Percentiles rank a stretch among this genome's conserved stretches.
Evolutionary conservation across 805 yeast species (phyloP).

Genomic region (Schwanniomyces polymorphus): DNA sequence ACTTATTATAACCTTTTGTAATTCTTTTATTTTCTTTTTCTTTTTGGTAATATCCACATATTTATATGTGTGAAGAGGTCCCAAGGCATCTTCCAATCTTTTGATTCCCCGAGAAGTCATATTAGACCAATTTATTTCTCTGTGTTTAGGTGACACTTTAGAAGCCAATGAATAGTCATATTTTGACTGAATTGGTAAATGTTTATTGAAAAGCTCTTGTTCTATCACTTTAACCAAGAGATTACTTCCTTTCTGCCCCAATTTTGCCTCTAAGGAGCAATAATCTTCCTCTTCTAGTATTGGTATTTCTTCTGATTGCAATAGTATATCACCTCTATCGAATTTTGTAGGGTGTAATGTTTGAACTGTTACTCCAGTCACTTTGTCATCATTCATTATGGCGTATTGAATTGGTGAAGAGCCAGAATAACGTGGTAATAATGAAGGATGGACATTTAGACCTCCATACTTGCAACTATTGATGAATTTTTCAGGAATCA

Average conservation of each 20-base stretch:
- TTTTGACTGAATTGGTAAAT: constrained; percentile 16
- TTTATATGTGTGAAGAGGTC: constrained; percentile 51
- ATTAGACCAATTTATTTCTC: constrained; percentile 48
- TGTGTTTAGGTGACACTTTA: constrained; percentile 46
- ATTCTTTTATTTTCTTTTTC: constrained; percentile 23
- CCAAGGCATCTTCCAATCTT: constrained; percentile 52
- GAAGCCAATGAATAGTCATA: constrained; percentile 54
- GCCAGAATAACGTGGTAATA: constrained; percentile 81
- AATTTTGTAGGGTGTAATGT: constrained; percentile 86
- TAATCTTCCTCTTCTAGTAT: constrained; percentile 47
- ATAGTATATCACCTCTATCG: constrained; percentile 72
- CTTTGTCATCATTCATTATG: constrained; percentile 56
- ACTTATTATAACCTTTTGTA: constrained; percentile 50
- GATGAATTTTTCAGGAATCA: constrained; percentile 70
- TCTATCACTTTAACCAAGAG: constrained; percentile 49
- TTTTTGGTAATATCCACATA: constrained; percentile 34
- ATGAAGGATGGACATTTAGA: constrained; percentile 88
- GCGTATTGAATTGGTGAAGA: constrained; percentile 89
- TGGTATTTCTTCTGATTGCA: constrained; percentile 49
- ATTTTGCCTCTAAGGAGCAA: constrained; percentile 42
- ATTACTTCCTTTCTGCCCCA: constrained; percentile 64
- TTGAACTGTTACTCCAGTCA: constrained; percentile 86
- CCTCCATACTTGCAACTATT: constrained; percentile 58
- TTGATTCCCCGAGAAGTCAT: constrained; percentile 37
- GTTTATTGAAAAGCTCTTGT: constrained; percentile 22